phyloP scores from a whole-genome alignment of 2,329 filamentous ascomycete species.

The Ophiosphaerella korrae region DNA sequence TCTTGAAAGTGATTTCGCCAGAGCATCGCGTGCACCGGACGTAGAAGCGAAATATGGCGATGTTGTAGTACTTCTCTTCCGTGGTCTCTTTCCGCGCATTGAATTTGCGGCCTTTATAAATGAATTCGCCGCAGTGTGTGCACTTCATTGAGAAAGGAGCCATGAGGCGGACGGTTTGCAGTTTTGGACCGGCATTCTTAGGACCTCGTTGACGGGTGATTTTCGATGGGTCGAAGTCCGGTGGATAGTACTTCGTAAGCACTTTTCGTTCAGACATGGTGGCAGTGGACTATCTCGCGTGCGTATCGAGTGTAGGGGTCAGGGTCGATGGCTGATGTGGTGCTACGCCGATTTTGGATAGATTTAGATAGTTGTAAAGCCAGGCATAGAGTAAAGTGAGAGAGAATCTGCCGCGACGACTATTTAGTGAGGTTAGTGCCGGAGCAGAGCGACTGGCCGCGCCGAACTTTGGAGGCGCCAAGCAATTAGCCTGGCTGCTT shows the following conservation, averaged over 20 bases:
- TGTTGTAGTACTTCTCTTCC: conserved; percentile 85
- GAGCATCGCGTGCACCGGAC: conserved; percentile 84
- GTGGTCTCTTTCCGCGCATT: conserved; percentile 93
- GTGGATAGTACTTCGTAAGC: conserved; percentile 68
- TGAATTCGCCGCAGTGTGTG: conserved; percentile 74
- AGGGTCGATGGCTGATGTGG: too few relatives aligned
- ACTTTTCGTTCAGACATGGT: conserved; percentile 88
- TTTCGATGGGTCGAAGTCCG: conserved; percentile 88
- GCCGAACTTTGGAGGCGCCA: conserved; percentile 6
- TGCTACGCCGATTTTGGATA: background rate
- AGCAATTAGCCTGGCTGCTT: conserved; percentile 6
- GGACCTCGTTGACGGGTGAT: conserved; percentile 71
- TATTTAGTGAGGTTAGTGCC: background rate
- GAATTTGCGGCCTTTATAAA: conserved; percentile 93
- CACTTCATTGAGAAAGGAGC: conserved; percentile 84
- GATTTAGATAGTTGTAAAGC: background rate
- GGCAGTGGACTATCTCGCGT: conserved; percentile 16
- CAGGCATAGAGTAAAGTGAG: too few relatives aligned
- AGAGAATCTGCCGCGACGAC: too few relatives aligned
- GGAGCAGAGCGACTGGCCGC: conserved; percentile 1
- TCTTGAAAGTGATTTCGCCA: conserved; percentile 88
- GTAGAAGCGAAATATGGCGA: conserved; percentile 88
- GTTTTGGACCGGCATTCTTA: conserved; percentile 76
- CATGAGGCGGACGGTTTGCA: conserved; percentile 90
- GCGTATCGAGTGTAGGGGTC: too few relatives aligned